These are phyloP conservation scores for Raphidocelis subcapitata DNA, from an alignment of 139 green algal genomes.

Conservation along the genomic window DNA sequence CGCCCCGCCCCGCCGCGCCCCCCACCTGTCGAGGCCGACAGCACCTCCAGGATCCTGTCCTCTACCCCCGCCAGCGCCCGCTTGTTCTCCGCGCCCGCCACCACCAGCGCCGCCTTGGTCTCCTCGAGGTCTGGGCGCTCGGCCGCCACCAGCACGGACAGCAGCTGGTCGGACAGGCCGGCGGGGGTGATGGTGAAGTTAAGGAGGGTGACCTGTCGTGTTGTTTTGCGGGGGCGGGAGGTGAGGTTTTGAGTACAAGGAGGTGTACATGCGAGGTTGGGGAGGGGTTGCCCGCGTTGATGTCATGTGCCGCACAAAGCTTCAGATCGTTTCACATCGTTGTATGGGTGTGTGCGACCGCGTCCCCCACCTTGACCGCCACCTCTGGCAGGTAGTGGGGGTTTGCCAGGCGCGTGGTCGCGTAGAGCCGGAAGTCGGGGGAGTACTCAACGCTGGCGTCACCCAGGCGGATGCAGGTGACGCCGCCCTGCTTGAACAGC, in stretches of 20 bases:
- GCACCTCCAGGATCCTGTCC: constrained; percentile 75
- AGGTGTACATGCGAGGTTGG: no score
- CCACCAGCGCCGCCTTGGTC: constrained; percentile 69
- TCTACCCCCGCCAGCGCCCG: constrained; percentile 75
- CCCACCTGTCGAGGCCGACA: constrained; percentile 11
- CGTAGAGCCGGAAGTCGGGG: constrained; percentile 75
- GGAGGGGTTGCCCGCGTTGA: neutral
- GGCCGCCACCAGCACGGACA: constrained; percentile 71
- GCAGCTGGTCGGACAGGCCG: constrained; percentile 74
- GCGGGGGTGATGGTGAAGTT: constrained; percentile 85
- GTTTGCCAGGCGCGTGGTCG: constrained; percentile 75
- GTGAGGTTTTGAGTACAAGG: no score
- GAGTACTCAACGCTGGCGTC: constrained; percentile 70
- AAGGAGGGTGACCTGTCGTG: constrained; percentile 65
- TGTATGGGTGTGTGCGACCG: constrained; percentile 30
- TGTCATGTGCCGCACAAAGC: neutral
- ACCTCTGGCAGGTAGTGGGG: constrained; percentile 76
- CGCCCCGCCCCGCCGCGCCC: no score
- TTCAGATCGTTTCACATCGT: neutral
- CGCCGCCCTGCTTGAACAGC: constrained; percentile 69
- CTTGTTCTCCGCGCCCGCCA: constrained; percentile 59
- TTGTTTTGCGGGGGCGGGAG: no score
- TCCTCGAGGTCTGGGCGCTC: constrained; percentile 81
- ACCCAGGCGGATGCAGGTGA: constrained; percentile 66
- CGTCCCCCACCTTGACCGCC: constrained; percentile 52